These are phyloP conservation scores for Dendrocalamus latiflorus DNA, from an alignment of 202 grass and related monocot genomes.

Conservation along the genomic window DNA sequence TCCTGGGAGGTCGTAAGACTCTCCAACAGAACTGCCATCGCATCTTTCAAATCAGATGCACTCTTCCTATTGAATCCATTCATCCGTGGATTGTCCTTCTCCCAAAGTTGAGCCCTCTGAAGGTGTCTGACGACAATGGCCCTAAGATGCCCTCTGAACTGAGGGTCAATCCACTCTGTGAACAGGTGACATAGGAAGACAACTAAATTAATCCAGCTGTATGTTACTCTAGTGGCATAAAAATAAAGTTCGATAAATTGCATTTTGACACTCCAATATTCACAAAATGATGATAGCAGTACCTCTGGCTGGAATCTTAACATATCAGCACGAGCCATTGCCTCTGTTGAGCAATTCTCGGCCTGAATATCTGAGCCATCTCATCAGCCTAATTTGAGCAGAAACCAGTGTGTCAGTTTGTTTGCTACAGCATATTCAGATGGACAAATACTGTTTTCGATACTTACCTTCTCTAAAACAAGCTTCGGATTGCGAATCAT, in stretches of 20 bases:
- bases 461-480: conserved; percentile 82
- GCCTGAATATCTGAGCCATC: conserved; percentile 99
- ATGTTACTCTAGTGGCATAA: background rate
- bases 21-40: background rate
- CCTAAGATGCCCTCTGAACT: conserved; percentile 87
- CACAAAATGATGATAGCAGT: conserved; percentile 12
- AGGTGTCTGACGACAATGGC: conserved; percentile 61
- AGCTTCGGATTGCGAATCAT: conserved; percentile 98
- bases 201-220: background rate
- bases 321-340: conserved; percentile 96
- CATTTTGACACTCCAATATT: background rate
- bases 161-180: conserved; percentile 79
- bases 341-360: conserved; percentile 93
- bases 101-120: conserved; percentile 31
- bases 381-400: conserved; percentile 67
- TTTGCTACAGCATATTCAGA: conserved; percentile 10
- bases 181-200: conserved; percentile 22
- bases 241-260: background rate
- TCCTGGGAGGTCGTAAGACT: no score
- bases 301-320: conserved; percentile 98
- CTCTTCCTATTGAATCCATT: conserved; percentile 15
- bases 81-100: conserved; percentile 25
- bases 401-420: conserved; percentile 24
- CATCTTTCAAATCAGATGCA: conserved; percentile 5
- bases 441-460: background rate